Evolutionary conservation across 257 asterid genomes (phyloP).

Genomic region (Schizonepeta tenuifolia): DNA sequence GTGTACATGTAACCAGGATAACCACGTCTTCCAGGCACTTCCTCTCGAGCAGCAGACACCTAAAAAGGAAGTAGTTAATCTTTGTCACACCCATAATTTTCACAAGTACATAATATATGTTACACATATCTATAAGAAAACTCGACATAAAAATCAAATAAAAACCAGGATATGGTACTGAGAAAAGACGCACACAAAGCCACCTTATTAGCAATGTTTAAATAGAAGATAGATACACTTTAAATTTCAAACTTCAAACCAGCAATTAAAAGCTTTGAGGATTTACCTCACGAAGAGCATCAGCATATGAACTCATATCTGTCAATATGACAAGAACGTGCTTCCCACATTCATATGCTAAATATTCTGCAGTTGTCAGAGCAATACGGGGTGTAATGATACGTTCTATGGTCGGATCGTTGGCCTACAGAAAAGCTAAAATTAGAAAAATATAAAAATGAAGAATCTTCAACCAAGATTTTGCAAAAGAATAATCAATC

Average conservation of each 20-base stretch:
- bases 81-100: conserved; percentile 18
- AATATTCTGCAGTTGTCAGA: conserved; percentile 92
- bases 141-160: neutral
- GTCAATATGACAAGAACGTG: conserved; percentile 98
- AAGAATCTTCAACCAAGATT: conserved; percentile 24
- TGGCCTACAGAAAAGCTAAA: conserved; percentile 61
- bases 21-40: conserved; percentile 96
- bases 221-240: neutral
- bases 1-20: conserved; percentile 91
- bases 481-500: conserved; percentile 3
- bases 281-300: conserved; percentile 98
- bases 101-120: neutral
- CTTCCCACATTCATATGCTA: conserved; percentile 97
- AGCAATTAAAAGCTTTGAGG: conserved; percentile 26
- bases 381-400: conserved; percentile 98
- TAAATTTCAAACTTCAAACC: conserved; percentile 11
- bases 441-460: conserved; percentile 30
- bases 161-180: conserved; percentile 11
- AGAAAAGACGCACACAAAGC: conserved; percentile 6
- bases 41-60: conserved; percentile 99
- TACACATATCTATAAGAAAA: neutral
- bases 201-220: conserved; percentile 11
- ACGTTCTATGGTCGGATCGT: conserved; percentile 96
- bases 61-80: conserved; percentile 34
- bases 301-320: conserved; percentile 99